These are phyloP conservation scores for Cadophora gregata DNA, from an alignment of 2,329 filamentous ascomycete species.

Conservation along the genomic window DNA sequence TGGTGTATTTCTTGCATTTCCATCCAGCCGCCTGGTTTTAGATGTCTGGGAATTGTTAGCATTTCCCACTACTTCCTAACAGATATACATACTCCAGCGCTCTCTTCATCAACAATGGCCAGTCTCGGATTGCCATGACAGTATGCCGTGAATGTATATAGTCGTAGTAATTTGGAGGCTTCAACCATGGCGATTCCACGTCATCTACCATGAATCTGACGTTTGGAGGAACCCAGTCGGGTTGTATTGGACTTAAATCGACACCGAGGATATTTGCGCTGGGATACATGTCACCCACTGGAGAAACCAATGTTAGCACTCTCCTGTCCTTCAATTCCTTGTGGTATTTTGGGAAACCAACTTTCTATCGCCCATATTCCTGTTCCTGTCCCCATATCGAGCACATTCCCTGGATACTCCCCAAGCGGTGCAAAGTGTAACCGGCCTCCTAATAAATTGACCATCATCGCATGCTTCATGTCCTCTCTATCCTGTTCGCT, in stretches of 20 bases:
- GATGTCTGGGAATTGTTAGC: conserved; percentile 47
- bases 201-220: conserved; percentile 71
- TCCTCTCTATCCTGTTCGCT: conserved; percentile 64
- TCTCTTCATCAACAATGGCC: conserved; percentile 55
- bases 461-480: conserved; percentile 50
- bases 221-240: conserved; percentile 63
- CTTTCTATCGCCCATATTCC: conserved; percentile 65
- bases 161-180: conserved; percentile 61
- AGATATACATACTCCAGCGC: conserved; percentile 51
- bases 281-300: conserved; percentile 58
- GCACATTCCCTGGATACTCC: conserved; percentile 53
- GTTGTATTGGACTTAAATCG: conserved; percentile 65
- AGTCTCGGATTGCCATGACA: conserved; percentile 61
- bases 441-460: conserved; percentile 35
- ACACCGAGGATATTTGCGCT: conserved; percentile 57
- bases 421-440: conserved; percentile 60
- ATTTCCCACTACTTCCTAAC: conserved; percentile 8
- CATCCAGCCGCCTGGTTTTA: conserved; percentile 61
- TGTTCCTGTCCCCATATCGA: conserved; percentile 65
- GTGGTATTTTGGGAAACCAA: conserved; percentile 28
- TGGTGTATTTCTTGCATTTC: conserved; percentile 62
- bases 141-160: conserved; percentile 66
- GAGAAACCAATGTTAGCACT: conserved; percentile 26
- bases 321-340: neutral
- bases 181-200: conserved; percentile 59